Evolutionary conservation across 2,329 filamentous ascomycete species (phyloP), one percentile per base, ranked within the genome.

Genomic region (Diplodia sapinea): DNA sequence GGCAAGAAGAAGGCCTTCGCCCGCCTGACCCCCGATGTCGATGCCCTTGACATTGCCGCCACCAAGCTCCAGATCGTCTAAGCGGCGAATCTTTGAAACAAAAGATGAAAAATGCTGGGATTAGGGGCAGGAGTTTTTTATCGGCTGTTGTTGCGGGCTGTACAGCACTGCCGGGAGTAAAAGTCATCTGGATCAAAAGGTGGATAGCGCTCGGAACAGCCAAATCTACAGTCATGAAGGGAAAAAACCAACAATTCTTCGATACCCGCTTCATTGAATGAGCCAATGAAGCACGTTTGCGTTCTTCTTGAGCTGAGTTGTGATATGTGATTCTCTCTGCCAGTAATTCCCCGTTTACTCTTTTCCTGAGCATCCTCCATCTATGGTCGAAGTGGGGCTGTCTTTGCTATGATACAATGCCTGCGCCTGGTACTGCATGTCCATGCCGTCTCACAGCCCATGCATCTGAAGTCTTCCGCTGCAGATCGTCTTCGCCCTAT

Each of bases 31-130:
- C 86, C 94, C 71, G 95, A 99, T 83, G 94, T 98, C 76, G 95
- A 99, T 84, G 95, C 95, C 79, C 91, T 99, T 77, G 95, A 99
- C 86, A 97, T 99, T 84, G 96, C 95, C 73, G 96, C 95, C 79
- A 98, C 95, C 84, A 99, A 98, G 91, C 90, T 99, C 76, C 91
- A 91, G 76, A 95, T 99, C 79, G 95, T 98, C 82, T 98, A 96
- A 91, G 77, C 57, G 51, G 36, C 29, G 62, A 12, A 50, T 50
- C 43, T 33, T 29, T 23, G 38, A 50, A 36, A 23, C 29, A 65
- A 65, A 65, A 20, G 15, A 52, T 33, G 11, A 40, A 55, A 51
- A 57, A 66, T 40, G 36, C 43, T 51, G 55, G 54, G 56, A 62
- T 49, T 47, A 50, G 65, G 56, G 56, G 43, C 56, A 62, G 65